Conservation (phyloP, 345 rosid species). For the Pistacia vera region DNA sequence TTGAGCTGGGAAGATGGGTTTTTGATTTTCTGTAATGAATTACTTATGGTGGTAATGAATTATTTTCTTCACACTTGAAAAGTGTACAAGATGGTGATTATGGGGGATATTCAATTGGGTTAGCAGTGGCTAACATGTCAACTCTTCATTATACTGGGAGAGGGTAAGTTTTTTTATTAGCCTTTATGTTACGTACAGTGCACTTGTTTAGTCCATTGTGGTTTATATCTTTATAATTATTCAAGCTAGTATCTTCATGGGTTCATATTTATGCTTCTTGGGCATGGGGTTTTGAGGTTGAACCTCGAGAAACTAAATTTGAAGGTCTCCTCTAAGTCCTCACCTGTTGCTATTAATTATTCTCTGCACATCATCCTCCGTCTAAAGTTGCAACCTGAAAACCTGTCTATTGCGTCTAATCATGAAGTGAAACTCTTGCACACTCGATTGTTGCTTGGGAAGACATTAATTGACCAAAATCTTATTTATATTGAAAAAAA, state of each 20-base stretch:
- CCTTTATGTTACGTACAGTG: background rate
- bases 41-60: conserved; percentile 23
- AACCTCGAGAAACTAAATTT: background rate
- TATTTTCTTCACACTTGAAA: conserved; percentile 23
- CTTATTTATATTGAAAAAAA: background rate
- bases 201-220: background rate
- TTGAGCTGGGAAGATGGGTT: conserved; percentile 70
- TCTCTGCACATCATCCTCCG: background rate
- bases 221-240: background rate
- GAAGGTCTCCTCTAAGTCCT: background rate
- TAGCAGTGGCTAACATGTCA: conserved; percentile 40
- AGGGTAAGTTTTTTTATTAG: conserved; percentile 49
- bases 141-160: conserved; percentile 47
- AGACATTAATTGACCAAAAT: background rate
- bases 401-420: background rate
- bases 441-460: background rate
- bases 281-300: background rate
- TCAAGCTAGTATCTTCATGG: background rate
- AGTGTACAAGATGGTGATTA: conserved; percentile 19
- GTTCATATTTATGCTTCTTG: background rate
- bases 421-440: background rate
- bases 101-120: conserved; percentile 35
- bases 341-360: background rate
- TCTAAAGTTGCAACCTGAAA: background rate
- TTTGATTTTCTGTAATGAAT: conserved; percentile 28